Evolutionary conservation across 1,284 basidiomycete genomes (phyloP), one percentile per base, ranked within the genome.

Genomic region (Pseudozyma flocculosa): DNA sequence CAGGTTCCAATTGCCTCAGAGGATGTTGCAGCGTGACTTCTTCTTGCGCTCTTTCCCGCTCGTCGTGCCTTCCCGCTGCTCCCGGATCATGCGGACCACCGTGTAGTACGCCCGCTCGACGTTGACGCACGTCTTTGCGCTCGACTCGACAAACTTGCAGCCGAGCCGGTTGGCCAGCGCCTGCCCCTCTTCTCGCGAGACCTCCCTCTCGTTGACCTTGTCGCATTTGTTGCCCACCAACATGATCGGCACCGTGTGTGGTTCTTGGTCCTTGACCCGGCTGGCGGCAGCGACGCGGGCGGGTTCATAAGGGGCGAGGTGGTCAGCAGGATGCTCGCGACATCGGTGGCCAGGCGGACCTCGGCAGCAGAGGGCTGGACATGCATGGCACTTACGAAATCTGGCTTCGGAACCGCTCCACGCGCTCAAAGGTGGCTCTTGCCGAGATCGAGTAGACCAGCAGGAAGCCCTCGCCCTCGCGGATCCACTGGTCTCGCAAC

Each of bases 211-310:
- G 57, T 84, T 85, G 32, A 83, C 83, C 48, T 92, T 84, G 78
- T 93, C 91, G 54, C 89, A 83, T 79, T 93, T 93, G 48, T 90
- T 92, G 40, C 90, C 90, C 17, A 91, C 89, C 13, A 92, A 83
- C 34, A 92, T 88, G 66, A 93, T 88, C 10, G 90, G 90, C 8
- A 79, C 75, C 4, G 68, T 75, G 54, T 75, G 64, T 54, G 68
- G 74, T 43, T 80, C 79, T 50, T 79, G 65, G 34, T 74, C 73
- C 51, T 76, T 76, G 21, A 76, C 73, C 41, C 73, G 56, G 10
- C 32, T 34, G 32, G 4, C 9, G 15, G 32, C 7, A 18, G 54
- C 51, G 44, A 37, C n/a, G 22, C 11, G 7, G 19, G 18, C 30
- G 22, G 21, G 40, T n/a, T 2, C 23, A 18, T 30, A 3, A 17